phyloP scores from a whole-genome alignment of 139 green algal genomes.

The Chlamydomonas applanata region DNA sequence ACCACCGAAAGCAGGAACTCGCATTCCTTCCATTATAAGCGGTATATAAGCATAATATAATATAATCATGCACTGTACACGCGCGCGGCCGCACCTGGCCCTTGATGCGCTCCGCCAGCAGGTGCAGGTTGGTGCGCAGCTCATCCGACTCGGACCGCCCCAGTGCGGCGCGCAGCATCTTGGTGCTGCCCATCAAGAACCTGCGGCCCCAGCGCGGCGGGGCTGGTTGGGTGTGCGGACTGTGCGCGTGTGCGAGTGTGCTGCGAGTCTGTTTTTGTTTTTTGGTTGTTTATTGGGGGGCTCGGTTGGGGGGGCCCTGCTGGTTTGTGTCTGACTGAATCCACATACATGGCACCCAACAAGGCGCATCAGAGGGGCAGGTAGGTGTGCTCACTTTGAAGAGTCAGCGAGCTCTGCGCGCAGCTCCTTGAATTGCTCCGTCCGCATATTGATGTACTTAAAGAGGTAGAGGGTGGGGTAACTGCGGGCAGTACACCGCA shows the following conservation, averaged over 20 bases:
- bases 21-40: no score
- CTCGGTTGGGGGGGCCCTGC: no score
- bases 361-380: no score
- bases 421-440: slow-evolving; percentile 92
- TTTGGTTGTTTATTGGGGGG: no score
- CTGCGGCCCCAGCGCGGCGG: slow-evolving; percentile 35
- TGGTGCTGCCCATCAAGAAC: slow-evolving; percentile 89
- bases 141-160: slow-evolving; percentile 76
- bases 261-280: no score
- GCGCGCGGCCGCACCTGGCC: slow-evolving; percentile 40
- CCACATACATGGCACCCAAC: no score
- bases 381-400: slow-evolving; percentile 43
- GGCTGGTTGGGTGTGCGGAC: no score
- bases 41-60: no score
- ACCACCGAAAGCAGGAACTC: no score
- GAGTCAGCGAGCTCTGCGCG: slow-evolving; percentile 66
- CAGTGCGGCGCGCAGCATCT: slow-evolving; percentile 89
- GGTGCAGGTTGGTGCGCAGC: slow-evolving; percentile 58
- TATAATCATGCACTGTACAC: no score
- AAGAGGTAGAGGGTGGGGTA: slow-evolving; percentile 86
- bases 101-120: slow-evolving; percentile 62
- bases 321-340: no score
- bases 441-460: slow-evolving; percentile 89
- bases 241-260: no score
- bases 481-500: slow-evolving; percentile 34